Evolutionary conservation across 1,284 basidiomycete genomes (phyloP).

Genomic region (Trichosporon faecale): DNA sequence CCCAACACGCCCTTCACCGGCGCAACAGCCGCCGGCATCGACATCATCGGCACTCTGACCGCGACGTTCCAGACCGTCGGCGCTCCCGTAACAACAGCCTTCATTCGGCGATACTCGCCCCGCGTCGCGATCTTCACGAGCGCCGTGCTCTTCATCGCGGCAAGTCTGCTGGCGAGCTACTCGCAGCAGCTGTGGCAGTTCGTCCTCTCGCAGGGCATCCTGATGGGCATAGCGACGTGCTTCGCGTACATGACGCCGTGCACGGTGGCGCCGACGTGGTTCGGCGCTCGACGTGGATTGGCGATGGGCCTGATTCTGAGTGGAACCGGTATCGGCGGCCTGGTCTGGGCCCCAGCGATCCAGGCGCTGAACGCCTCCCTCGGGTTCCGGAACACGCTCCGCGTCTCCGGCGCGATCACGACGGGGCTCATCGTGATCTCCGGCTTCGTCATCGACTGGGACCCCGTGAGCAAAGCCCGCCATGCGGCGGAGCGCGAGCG

Average conservation of each 20-base stretch:
- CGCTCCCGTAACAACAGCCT: constrained; percentile 31
- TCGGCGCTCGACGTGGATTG: constrained; percentile 26
- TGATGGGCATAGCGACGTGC: constrained; percentile 35
- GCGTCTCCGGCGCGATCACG: constrained; percentile 30
- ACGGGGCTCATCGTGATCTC: constrained; percentile 20
- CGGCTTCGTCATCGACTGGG: constrained; percentile 32
- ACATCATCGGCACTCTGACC: constrained; percentile 37
- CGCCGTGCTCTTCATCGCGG: constrained; percentile 27
- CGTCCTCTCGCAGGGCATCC: constrained; percentile 34
- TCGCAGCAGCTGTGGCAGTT: constrained; percentile 36
- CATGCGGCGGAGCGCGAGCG: constrained; percentile 17
- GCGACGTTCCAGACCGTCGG: constrained; percentile 35
- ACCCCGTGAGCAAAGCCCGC: constrained; percentile 26
- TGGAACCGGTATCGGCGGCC: constrained; percentile 39
- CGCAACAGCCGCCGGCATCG: constrained; percentile 29
- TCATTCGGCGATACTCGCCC: constrained; percentile 30
- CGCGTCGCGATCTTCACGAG: constrained; percentile 24
- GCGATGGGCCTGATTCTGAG: constrained; percentile 40
- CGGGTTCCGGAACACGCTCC: constrained; percentile 31
- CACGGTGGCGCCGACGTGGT: constrained; percentile 39
- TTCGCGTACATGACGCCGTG: constrained; percentile 36
- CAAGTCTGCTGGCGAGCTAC: constrained; percentile 27
- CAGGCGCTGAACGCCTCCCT: constrained; percentile 28
- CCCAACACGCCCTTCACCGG: constrained; percentile 32
- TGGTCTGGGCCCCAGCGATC: constrained; percentile 34